These are phyloP conservation scores for Colletotrichum costaricense DNA, from an alignment of 2,329 filamentous ascomycete genomes.

Conservation along the genomic window DNA sequence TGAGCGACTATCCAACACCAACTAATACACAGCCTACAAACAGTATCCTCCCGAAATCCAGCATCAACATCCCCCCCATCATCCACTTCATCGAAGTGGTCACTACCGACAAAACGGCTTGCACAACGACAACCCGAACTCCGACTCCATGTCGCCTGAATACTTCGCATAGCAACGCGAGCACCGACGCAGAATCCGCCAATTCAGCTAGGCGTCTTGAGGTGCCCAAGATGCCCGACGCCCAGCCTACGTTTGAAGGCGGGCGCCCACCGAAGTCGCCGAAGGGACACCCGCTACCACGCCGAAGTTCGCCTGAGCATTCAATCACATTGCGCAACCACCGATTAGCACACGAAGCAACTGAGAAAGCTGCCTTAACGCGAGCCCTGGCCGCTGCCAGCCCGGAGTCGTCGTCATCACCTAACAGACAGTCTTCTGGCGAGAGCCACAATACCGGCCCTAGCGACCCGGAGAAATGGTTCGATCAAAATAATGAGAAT, in stretches of 20 bases:
- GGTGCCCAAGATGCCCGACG: slow-evolving; percentile 45
- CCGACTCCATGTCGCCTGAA: background rate
- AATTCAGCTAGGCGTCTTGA: slow-evolving; percentile 25
- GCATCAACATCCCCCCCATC: background rate
- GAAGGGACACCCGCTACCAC: slow-evolving; percentile 55
- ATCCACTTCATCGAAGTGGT: background rate
- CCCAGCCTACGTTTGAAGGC: slow-evolving; percentile 39
- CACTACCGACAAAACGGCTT: slow-evolving; percentile 6
- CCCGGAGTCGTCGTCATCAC: slow-evolving; percentile 35
- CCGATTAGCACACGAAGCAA: slow-evolving; percentile 55
- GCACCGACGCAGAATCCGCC: background rate
- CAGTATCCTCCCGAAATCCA: background rate
- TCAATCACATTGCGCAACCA: slow-evolving; percentile 62
- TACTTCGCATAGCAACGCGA: background rate
- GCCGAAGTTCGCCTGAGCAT: slow-evolving; percentile 55
- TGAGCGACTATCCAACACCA: background rate
- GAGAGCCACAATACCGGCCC: slow-evolving; percentile 60
- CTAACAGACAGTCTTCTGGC: slow-evolving; percentile 57
- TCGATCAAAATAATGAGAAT: slow-evolving; percentile 64
- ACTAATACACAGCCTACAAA: background rate
- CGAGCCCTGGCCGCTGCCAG: slow-evolving; percentile 31
- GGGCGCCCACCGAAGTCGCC: slow-evolving; percentile 39
- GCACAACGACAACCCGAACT: background rate
- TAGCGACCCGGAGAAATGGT: slow-evolving; percentile 66
- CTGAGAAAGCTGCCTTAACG: slow-evolving; percentile 37